Evolutionary conservation across 2,329 filamentous ascomycete genomes (phyloP).

Genomic region (Arthrobotrys sphaeroides): DNA sequence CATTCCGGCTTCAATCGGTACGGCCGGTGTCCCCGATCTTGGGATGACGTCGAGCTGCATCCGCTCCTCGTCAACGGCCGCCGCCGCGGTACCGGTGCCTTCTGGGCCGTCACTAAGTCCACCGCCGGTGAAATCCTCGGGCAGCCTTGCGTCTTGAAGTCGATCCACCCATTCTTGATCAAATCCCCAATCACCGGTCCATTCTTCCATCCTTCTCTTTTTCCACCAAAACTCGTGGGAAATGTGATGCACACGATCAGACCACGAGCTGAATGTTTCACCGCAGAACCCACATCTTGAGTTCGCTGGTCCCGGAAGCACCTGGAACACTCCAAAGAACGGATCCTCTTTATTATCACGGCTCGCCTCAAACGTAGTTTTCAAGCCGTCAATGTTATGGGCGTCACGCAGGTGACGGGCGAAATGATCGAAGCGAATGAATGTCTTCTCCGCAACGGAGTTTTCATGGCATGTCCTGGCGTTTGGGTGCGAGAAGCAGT

Average conservation of each 20-base stretch:
- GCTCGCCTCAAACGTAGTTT: slow-evolving; percentile 30
- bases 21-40: slow-evolving; percentile 1
- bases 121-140: slow-evolving; percentile 20
- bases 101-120: not conserved
- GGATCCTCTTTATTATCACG: slow-evolving; percentile 24
- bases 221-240: slow-evolving; percentile 53
- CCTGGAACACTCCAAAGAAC: slow-evolving; percentile 24
- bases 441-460: slow-evolving; percentile 45
- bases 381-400: slow-evolving; percentile 39
- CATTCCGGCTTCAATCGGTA: not conserved
- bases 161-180: slow-evolving; percentile 46
- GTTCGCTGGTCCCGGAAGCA: slow-evolving; percentile 29
- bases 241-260: slow-evolving; percentile 44
- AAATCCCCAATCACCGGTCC: slow-evolving; percentile 52
- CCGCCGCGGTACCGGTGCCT: not conserved
- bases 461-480: slow-evolving; percentile 44
- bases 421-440: slow-evolving; percentile 51
- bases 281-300: slow-evolving; percentile 52
- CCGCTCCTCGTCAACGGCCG: not conserved
- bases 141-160: slow-evolving; percentile 45
- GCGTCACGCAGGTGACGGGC: slow-evolving; percentile 43
- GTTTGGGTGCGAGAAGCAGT: slow-evolving; percentile 39
- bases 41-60: not conserved
- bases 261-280: slow-evolving; percentile 44
- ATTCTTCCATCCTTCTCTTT: slow-evolving; percentile 46